Percentiles rank a stretch among this genome's conserved stretches.
Conservation (phyloP, 2,329 filamentous ascomycete genomes). For the Sclerotinia sclerotiorum region DNA sequence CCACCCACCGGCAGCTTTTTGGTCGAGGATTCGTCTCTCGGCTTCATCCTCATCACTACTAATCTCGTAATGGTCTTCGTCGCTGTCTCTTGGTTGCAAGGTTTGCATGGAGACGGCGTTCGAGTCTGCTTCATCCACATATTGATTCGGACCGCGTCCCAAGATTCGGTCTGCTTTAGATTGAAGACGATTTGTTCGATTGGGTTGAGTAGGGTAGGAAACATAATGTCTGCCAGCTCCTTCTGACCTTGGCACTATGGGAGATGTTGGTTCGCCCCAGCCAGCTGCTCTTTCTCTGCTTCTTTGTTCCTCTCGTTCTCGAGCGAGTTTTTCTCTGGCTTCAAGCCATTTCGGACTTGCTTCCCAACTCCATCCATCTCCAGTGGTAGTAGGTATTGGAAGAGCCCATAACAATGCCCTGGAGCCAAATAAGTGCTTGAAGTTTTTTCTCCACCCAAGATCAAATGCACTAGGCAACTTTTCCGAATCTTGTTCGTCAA, state of each 20-base stretch:
- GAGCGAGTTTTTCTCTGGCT: slow-evolving; percentile 62
- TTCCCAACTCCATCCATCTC: slow-evolving; percentile 95
- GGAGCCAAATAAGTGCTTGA: slow-evolving; percentile 78
- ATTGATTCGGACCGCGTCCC: slow-evolving; percentile 38
- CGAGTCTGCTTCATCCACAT: slow-evolving; percentile 32
- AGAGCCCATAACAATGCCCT: slow-evolving; percentile 72
- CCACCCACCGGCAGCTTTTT: slow-evolving; percentile 35
- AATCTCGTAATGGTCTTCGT: slow-evolving; percentile 38
- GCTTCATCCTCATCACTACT: slow-evolving; percentile 39
- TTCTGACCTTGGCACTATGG: slow-evolving; percentile 21
- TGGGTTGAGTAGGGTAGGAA: slow-evolving; percentile 28
- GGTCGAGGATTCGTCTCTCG: slow-evolving; percentile 31
- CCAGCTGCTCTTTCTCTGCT: slow-evolving; percentile 65
- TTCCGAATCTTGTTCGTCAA: slow-evolving; percentile 85
- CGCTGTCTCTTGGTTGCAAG: slow-evolving; percentile 29
- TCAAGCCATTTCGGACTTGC: slow-evolving; percentile 76
- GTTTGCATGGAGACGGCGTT: slow-evolving; percentile 38
- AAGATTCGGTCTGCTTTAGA: slow-evolving; percentile 43
- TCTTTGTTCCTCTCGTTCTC: slow-evolving; percentile 59
- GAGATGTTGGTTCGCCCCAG: slow-evolving; percentile 53
- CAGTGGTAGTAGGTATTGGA: slow-evolving; percentile 80
- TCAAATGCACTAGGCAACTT: slow-evolving; percentile 93
- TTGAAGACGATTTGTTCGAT: slow-evolving; percentile 24
- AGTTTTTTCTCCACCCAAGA: slow-evolving; percentile 77
- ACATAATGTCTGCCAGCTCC: slow-evolving; percentile 40